Base-by-base conservation (phyloP, 2,329 filamentous ascomycete genomes). In the Ophiosphaerella narmari region DNA sequence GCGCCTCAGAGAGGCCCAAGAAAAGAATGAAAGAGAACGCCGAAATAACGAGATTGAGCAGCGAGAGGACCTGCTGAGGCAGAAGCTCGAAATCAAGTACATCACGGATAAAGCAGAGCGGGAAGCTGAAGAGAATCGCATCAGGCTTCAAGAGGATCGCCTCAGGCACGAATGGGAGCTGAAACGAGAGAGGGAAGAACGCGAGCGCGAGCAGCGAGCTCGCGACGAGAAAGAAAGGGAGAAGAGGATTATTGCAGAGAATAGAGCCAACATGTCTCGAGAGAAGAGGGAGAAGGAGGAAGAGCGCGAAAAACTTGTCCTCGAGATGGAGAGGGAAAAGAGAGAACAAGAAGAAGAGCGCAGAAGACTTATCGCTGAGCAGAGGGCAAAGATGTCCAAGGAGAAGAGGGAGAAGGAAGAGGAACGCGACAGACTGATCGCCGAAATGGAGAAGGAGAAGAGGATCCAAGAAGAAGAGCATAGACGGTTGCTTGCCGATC, bases 191-290 rank as follows among this genome's bases (percentile, higher is more conserved):
- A 54, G 55, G 18, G 70, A 67, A 40, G 66, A 70, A 13, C 61
- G 68, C 16, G 62, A 70, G 8, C 69, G 72, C 39, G 69, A 75
- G 26, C 64, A 70, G 46, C 67, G 70, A 43, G 67, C 33, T 33
- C 45, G 33, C 2, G 75, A 51, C 59, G 68, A 13, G 70, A 75
- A 54, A 74, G 58, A 74, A 50, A 72, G 69, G 59, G 68, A 72
- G 50, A 72, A 77, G 56, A 67, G 63, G 32, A 69, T 75, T 46
- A 52, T 74, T 34, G 60, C 59, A 9, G 71, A 73, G 59, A 72
- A 74, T 55, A 71, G 72, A 50, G 68, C 71, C 23, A 74, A 72
- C 50, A 66, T 74, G 50, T 71, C 73, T 44, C 67, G 71, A 46
- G 71, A 68, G 35, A 68, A 75, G 54, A 57, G 57, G 24, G 63